Base-by-base conservation (phyloP, 768 basidiomycete genomes). In the Phaeotremella skinneri region DNA sequence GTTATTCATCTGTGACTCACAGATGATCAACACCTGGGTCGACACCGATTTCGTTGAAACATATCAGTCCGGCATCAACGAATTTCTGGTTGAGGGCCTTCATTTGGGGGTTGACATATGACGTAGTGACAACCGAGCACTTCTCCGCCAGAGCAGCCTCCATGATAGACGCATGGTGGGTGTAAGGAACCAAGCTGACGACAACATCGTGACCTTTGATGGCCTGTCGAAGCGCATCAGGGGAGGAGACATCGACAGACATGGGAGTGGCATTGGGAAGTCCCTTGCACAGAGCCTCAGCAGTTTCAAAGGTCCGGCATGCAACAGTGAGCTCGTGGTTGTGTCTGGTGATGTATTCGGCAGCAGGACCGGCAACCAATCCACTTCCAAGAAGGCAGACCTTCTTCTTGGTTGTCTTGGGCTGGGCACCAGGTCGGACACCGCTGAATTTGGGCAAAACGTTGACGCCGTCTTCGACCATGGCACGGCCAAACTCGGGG, bases 1-100 rank as follows among this genome's bases (percentile, higher is more conserved):
- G 60, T 45, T 55, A 16, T 42, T 3, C 23, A 4, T 13, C 34
- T 5, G 13, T 13, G 13, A 54, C 53, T 59, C 58, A 66, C 66
- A 45, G 43, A 45, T 45, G 43, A 55, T 67, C 65, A 30, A 94
- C 89, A 73, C 92, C 92, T 49, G 92, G 92, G 78, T 97, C 94
- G 42, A 99, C 83, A 51, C 96, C 96, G 69, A 99, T 90, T 80
- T 99, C 96, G 79, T 99, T 99, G 83, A 98, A 82, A 64, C 97
- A 89, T 52, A 91, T 82, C 70, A 98, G 90, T 4, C 92, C 93
- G 1, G 93, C 92, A 56, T 85, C 83, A 79, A 87, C 88, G 55
- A 83, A 89, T 50, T 84, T 85, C 49, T 81, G 83, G 62, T 97
- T 87, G 34, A 98, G 84, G 61, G 84, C 92, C 58, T 83, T 85